A percentile compares a stretch with the other conserved stretches of the same genome.
phyloP scores from a whole-genome alignment of 2,329 filamentous ascomycete species.

The Cladophialophora psammophila region DNA sequence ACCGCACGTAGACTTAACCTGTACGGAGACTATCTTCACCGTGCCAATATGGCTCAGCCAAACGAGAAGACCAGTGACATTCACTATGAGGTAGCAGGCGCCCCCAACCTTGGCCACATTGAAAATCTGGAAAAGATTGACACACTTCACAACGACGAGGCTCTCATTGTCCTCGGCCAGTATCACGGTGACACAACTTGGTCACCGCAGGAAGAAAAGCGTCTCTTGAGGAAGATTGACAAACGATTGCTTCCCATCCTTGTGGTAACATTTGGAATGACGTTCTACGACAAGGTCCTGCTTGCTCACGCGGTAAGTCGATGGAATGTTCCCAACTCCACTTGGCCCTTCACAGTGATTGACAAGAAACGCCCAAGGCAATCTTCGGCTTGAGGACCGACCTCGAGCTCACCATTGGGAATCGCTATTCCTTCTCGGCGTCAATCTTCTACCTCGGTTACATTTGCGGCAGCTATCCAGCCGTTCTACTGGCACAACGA shows the following conservation, averaged over 20 bases:
- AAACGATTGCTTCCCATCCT: not conserved
- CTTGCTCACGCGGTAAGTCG: constrained; percentile 56
- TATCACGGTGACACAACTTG: constrained; percentile 53
- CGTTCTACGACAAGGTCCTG: constrained; percentile 67
- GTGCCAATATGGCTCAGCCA: too few relatives aligned
- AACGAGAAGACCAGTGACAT: too few relatives aligned
- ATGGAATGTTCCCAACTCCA: not conserved
- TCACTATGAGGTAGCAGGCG: too few relatives aligned
- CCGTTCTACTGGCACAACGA: constrained; percentile 73
- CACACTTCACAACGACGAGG: constrained; percentile 51
- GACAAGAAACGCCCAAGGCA: constrained; percentile 24
- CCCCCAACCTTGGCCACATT: too few relatives aligned
- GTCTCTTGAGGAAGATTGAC: not conserved
- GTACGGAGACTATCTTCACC: too few relatives aligned
- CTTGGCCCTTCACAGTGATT: not conserved
- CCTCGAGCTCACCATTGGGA: constrained; percentile 49
- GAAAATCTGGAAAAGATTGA: constrained; percentile 32
- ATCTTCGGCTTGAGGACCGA: constrained; percentile 54
- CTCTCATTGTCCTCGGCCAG: constrained; percentile 57
- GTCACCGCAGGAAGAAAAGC: not conserved
- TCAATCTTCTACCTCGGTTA: constrained; percentile 73
- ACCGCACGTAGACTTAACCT: too few relatives aligned
- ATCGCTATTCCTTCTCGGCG: constrained; percentile 42
- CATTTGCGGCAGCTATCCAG: constrained; percentile 75
- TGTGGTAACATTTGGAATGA: constrained; percentile 48